Evolutionary conservation across 2,329 filamentous ascomycete species (phyloP).

Genomic region (Apiospora rasikravindrae): DNA sequence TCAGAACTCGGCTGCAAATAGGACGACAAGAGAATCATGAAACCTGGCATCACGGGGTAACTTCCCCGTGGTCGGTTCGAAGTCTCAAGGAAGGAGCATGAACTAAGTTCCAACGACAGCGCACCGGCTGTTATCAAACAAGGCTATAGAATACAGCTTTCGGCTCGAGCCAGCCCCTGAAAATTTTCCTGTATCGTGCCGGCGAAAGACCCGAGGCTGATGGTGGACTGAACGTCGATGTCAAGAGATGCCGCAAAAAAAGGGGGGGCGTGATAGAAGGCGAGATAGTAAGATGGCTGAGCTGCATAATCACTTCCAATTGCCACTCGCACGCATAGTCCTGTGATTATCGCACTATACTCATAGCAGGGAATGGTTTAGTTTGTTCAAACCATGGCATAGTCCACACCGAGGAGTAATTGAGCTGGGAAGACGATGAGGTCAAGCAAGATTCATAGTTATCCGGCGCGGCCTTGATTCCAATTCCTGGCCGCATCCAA

Average conservation of each 20-base stretch:
- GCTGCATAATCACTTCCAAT: neutral
- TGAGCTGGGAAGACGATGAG: neutral
- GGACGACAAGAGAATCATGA: no score
- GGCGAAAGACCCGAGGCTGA: no score
- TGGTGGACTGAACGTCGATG: neutral
- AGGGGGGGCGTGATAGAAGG: neutral
- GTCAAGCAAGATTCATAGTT: neutral
- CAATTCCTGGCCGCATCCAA: neutral
- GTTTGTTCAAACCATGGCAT: neutral
- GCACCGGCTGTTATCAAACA: no score
- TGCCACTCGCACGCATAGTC: neutral
- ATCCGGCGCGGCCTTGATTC: neutral
- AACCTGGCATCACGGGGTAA: no score
- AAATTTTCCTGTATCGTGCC: no score
- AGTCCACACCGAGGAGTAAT: neutral
- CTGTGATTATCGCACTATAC: neutral
- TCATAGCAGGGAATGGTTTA: no score
- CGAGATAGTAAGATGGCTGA: neutral
- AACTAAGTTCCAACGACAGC: no score
- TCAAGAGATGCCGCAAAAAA: neutral
- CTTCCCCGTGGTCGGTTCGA: no score
- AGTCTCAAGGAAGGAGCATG: no score
- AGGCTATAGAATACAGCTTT: no score
- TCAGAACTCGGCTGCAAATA: no score
- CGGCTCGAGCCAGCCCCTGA: no score